Base-by-base conservation (phyloP, 257 asterid species). In the Sherardia arvensis region DNA sequence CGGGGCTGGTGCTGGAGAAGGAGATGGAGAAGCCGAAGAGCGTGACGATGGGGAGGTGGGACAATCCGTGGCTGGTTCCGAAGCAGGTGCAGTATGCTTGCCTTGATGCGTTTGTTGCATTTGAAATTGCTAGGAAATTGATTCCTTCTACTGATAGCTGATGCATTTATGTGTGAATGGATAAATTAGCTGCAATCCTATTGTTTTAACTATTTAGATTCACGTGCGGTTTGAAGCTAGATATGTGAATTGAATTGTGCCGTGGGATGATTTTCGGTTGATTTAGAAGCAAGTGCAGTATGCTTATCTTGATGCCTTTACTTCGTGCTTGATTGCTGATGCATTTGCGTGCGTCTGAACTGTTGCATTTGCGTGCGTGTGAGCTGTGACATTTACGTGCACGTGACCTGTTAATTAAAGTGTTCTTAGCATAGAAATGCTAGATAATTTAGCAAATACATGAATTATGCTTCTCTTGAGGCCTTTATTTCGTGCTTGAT, bases 281-380 rank as follows among this genome's bases (percentile, higher is more conserved):
- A 51, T 53, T 38, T 8, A 18, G 8, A 54, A n/a, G 12, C 80
- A 75, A 48, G 58, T 75, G 4, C 65, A 40, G 53, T 63, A 67
- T 64, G 77, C 80, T n/a, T 76, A 72, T 53, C 43, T 68, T 76
- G 77, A 71, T 76, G 80, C 80, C 22, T 76, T 67, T 32, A 62
- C 64, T 0, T 32, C 34, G 1, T 32, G 4, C 2, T 32, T 32
- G 34, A 32, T 32, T 32, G 34, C 34, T 4, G 34, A 32, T 32
- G 7, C 1, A 32, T 32, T 32, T 32, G 34, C 34, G n/a, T n/a
- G n/a, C n/a, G n/a, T n/a, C n/a, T n/a, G n/a, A n/a, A n/a, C n/a
- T n/a, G n/a, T n/a, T n/a, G n/a, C n/a, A n/a, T n/a, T n/a, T n/a
- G n/a, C n/a, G n/a, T n/a, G n/a, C n/a, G n/a, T n/a, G n/a, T n/a